Evolutionary conservation across 306 rosid genomes (phyloP).

Genomic region (Ceratonia siliqua): DNA sequence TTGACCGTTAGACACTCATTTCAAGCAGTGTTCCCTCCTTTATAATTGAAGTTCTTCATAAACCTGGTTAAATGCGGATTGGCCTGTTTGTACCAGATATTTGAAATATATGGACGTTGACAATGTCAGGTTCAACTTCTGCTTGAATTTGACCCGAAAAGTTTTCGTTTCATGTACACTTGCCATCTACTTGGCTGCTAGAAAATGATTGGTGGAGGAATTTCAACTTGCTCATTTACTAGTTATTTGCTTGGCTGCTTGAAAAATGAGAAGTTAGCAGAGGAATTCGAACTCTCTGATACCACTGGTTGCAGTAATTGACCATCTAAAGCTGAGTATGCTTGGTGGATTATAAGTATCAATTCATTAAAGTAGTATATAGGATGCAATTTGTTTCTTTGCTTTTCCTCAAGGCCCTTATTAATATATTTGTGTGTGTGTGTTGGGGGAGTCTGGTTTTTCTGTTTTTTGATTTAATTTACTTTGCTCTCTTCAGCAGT

Average conservation of each 20-base stretch:
- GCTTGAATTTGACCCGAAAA: constrained; percentile 21
- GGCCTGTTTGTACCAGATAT: constrained; percentile 20
- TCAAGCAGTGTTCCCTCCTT: constrained; percentile 28
- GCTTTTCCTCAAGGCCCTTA: constrained; percentile 12
- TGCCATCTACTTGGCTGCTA: constrained; percentile 27
- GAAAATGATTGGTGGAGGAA: background rate
- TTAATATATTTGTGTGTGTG: background rate
- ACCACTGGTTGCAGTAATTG: constrained; percentile 17
- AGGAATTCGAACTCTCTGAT: constrained; percentile 24
- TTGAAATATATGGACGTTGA: constrained; percentile 32
- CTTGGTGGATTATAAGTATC: constrained; percentile 3
- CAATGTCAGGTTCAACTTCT: constrained; percentile 9
- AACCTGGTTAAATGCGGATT: constrained; percentile 14
- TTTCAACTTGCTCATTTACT: constrained; percentile 15
- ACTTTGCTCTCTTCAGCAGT: background rate
- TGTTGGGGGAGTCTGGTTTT: constrained; percentile 5
- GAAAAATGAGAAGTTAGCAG: background rate
- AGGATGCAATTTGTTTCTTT: constrained; percentile 7
- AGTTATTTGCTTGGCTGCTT: background rate
- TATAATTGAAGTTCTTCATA: constrained; percentile 13
- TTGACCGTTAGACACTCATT: constrained; percentile 43
- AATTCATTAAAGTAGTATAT: background rate
- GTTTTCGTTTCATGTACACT: constrained; percentile 12
- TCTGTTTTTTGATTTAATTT: constrained; percentile 22
- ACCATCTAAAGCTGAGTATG: constrained; percentile 20